Percentiles rank a stretch among this genome's conserved stretches.
Conservation (phyloP, 1,284 basidiomycete genomes). For the Cryptococcus sp. region DNA sequence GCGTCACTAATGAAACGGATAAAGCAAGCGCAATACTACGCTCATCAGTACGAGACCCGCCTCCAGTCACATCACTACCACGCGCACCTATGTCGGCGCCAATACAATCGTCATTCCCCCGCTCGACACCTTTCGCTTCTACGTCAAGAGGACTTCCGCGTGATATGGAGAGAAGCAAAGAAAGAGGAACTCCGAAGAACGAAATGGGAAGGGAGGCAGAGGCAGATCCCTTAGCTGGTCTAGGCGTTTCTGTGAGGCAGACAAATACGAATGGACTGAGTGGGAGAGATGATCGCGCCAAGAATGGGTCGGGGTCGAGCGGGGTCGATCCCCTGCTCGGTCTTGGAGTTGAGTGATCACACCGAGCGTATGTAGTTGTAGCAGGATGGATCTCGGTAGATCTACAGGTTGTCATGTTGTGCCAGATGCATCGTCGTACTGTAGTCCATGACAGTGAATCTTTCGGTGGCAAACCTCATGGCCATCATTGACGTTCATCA, state of each 20-base stretch:
- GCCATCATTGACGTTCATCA: too few species aligned
- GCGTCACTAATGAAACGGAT: not conserved
- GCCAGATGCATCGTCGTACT: too few species aligned
- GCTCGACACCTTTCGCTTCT: too few species aligned
- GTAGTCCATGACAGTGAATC: too few species aligned
- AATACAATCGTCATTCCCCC: too few species aligned
- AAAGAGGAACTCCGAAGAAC: not conserved
- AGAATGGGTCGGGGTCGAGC: not conserved
- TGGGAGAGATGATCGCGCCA: not conserved
- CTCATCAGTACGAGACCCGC: slow-evolving; percentile 21
- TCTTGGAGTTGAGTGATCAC: slow-evolving; percentile 10
- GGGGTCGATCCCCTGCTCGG: slow-evolving; percentile 18
- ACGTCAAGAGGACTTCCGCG: too few species aligned
- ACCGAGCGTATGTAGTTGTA: not conserved
- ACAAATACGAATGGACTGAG: not conserved
- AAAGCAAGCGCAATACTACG: slow-evolving; percentile 12
- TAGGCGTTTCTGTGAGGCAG: slow-evolving; percentile 17
- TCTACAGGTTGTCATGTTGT: too few species aligned
- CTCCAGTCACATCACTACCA: slow-evolving; percentile 18
- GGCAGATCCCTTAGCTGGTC: slow-evolving; percentile 23
- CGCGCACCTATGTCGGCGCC: slow-evolving; percentile 14
- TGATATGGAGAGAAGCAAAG: too few species aligned
- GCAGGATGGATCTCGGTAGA: too few species aligned
- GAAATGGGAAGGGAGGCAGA: not conserved
- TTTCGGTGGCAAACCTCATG: too few species aligned